These are phyloP conservation scores for Excoecaria agallocha DNA, from an alignment of 345 rosid species.

Conservation along the genomic window DNA sequence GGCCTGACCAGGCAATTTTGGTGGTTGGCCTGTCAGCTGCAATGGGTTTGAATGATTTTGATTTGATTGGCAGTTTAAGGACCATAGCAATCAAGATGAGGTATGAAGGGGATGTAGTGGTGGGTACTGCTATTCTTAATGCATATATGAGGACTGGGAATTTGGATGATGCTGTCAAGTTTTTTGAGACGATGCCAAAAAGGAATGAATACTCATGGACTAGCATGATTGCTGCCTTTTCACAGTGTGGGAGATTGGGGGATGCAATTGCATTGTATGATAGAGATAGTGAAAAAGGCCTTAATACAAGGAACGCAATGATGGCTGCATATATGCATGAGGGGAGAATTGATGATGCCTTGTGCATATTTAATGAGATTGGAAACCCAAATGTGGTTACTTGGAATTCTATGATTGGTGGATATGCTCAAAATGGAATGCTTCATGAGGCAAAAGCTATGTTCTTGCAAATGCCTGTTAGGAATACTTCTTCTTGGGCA, in stretches of 20 bases:
- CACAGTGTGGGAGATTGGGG: slow-evolving; percentile 27
- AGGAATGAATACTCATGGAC: slow-evolving; percentile 31
- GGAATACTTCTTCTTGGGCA: slow-evolving; percentile 33
- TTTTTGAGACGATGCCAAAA: slow-evolving; percentile 27
- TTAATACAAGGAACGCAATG: slow-evolving; percentile 22
- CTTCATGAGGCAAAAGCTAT: slow-evolving; percentile 26
- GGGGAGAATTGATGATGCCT: slow-evolving; percentile 26
- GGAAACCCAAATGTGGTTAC: slow-evolving; percentile 24
- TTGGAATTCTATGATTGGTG: slow-evolving; percentile 36
- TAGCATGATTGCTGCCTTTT: slow-evolving; percentile 32
- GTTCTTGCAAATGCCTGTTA: slow-evolving; percentile 29
- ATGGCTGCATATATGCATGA: slow-evolving; percentile 27
- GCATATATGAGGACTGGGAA: slow-evolving; percentile 31
- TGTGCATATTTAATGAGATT: slow-evolving; percentile 23
- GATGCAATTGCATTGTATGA: slow-evolving; percentile 32
- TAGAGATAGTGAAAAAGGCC: slow-evolving; percentile 16
- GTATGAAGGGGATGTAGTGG: slow-evolving; percentile 23
- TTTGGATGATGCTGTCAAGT: slow-evolving; percentile 24
- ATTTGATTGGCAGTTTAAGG: slow-evolving; percentile 26
- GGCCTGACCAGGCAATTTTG: slow-evolving; percentile 22
- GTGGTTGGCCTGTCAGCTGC: slow-evolving; percentile 26
- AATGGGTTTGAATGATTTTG: slow-evolving; percentile 28
- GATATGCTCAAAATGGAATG: slow-evolving; percentile 31
- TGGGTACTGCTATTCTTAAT: slow-evolving; percentile 33
- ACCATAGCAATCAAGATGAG: slow-evolving; percentile 24